Percentiles rank a stretch among this genome's conserved stretches.
phyloP scores from a whole-genome alignment of 2,329 filamentous ascomycete species.

The Alternaria sp. region DNA sequence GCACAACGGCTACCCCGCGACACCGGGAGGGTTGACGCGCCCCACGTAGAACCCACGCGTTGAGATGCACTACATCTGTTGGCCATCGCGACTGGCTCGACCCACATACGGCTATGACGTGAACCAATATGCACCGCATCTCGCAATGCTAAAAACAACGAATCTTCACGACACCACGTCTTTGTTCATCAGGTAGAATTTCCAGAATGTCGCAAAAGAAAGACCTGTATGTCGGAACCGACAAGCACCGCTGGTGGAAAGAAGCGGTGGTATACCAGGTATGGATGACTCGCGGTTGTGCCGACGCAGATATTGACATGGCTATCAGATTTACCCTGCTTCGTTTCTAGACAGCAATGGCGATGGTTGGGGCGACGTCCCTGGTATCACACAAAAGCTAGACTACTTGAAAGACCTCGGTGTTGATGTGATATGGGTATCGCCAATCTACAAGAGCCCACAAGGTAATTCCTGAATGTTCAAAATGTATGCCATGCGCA shows the following conservation, averaged over 20 bases:
- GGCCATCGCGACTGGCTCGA: background rate
- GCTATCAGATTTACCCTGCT: constrained; percentile 60
- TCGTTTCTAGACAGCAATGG: constrained; percentile 66
- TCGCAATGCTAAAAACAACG: background rate
- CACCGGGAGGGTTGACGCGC: background rate
- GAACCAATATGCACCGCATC: background rate
- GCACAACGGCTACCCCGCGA: background rate
- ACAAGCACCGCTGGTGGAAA: constrained; percentile 62
- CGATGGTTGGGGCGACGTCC: constrained; percentile 63
- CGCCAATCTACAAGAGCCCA: constrained; percentile 54
- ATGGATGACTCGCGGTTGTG: background rate
- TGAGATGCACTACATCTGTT: constrained; percentile 3
- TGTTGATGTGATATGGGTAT: constrained; percentile 47
- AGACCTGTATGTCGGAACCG: constrained; percentile 38
- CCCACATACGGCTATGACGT: constrained; percentile 10
- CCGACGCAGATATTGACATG: background rate
- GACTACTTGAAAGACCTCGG: constrained; percentile 61
- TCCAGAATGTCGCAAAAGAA: constrained; percentile 15
- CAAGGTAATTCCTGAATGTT: constrained; percentile 25
- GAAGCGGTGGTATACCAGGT: constrained; percentile 65
- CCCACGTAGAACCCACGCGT: constrained; percentile 4
- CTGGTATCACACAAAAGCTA: constrained; percentile 62
- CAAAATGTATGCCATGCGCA: background rate
- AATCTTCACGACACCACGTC: background rate
- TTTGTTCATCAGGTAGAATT: background rate